Conservation (phyloP, 2,329 filamentous ascomycete genomes). For the Atkinsonella texensis region DNA sequence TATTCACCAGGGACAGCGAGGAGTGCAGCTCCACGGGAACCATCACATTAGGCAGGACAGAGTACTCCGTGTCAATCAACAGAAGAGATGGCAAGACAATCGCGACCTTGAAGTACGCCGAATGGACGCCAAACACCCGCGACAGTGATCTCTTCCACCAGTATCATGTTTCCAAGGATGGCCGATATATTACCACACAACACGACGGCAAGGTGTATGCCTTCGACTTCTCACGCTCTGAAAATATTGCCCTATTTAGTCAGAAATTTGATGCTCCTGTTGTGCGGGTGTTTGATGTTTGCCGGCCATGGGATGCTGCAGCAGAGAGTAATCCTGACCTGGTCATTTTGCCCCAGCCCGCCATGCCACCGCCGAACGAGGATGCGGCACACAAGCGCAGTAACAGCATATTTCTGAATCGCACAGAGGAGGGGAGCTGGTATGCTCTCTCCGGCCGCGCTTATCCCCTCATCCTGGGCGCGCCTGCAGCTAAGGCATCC, state of each 20-base stretch:
- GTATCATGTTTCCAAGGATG: constrained; percentile 69
- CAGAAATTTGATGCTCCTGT: constrained; percentile 66
- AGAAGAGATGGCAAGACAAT: constrained; percentile 62
- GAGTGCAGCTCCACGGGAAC: constrained; percentile 74
- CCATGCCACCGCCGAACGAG: constrained; percentile 45
- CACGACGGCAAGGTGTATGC: constrained; percentile 78
- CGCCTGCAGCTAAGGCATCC: constrained; percentile 34
- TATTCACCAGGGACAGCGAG: constrained; percentile 53
- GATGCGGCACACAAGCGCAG: constrained; percentile 39
- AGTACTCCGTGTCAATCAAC: constrained; percentile 82
- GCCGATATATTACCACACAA: constrained; percentile 77
- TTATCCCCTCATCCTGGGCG: constrained; percentile 76
- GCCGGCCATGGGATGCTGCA: constrained; percentile 55
- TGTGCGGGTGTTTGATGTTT: constrained; percentile 79
- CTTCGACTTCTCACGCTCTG: constrained; percentile 52
- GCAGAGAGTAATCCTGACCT: constrained; percentile 59
- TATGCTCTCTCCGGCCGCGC: constrained; percentile 80
- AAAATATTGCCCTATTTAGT: constrained; percentile 47
- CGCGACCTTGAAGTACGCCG: constrained; percentile 82
- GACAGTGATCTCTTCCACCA: constrained; percentile 80
- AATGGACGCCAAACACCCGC: constrained; percentile 88
- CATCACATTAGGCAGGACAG: constrained; percentile 71
- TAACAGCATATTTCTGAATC: constrained; percentile 71
- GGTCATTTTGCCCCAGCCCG: constrained; percentile 75
- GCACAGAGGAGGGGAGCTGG: constrained; percentile 78